Base-by-base conservation (phyloP, 2,329 filamentous ascomycete species). In the Penicillium sp. region DNA sequence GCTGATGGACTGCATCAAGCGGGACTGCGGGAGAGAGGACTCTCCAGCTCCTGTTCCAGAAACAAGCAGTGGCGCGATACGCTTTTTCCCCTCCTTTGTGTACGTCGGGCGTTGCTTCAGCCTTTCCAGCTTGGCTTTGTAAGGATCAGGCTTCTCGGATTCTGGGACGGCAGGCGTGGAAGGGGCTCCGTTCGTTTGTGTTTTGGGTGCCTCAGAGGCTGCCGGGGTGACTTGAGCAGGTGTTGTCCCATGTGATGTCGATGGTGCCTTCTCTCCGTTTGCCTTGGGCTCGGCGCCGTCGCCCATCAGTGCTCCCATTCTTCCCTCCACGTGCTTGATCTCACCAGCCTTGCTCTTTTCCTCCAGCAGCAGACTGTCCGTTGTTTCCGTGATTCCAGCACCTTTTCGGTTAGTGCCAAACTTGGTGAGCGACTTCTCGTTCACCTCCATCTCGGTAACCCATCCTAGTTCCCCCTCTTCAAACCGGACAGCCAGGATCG, bases 281-380 rank as follows among this genome's bases (percentile, higher is more conserved):
- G 74, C 22, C 8, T 72, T 67, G 42, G 76, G 74, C 34, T 82
- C 81, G 3, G 77, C 74, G 79, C 74, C 80, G 64, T 95, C 91
- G 5, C 92, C 92, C 93, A 99, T 99, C 31, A 99, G 73, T n/a
- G 92, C 92, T 11, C 93, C 93, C 93, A 99, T 99, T 57, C 92
- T 83, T 2, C 90, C 93, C 71, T 99, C 89, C 0, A 92, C 91
- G 4, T 87, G 91, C 56, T 86, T 88, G 28, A 92, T 80, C 67
- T 99, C 93, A 18, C 87, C 92, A 36, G 87, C 90, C 66, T 95
- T 96, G 72, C 90, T 95, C 66, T 86, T 87, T 60, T 95, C 90
- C 71, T 99, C 93, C 0, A 99, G 74, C 31, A 88, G 78, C 36
- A 97, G 73, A 0, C 89, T 89, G 62, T 96, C 89, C 0, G 95